These are phyloP conservation scores for Apiospora marii DNA, from an alignment of 2,329 filamentous ascomycete genomes.

Conservation along the genomic window DNA sequence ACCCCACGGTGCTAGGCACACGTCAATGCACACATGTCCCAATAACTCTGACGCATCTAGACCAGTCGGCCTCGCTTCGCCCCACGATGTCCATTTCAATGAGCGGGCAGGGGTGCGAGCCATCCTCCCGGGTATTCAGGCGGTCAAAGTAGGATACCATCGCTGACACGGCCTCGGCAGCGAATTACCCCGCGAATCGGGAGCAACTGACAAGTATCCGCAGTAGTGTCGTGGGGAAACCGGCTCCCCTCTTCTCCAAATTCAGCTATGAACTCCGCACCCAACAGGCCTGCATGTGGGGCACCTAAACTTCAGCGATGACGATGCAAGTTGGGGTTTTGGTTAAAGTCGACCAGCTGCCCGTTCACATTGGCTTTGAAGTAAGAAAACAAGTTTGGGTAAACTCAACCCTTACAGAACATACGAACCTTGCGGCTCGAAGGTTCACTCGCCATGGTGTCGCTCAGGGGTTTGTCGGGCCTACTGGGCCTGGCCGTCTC, in stretches of 20 bases:
- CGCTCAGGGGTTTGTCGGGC: constrained; percentile 18
- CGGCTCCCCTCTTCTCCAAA: constrained; percentile 21
- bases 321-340: neutral
- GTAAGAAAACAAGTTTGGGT: too few relatives aligned
- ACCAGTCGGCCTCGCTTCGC: neutral
- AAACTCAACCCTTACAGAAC: neutral
- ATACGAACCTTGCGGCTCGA: neutral
- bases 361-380: neutral
- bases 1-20: too few relatives aligned
- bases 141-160: neutral
- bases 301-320: neutral
- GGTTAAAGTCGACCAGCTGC: neutral
- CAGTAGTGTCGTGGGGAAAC: neutral
- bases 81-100: neutral
- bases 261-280: constrained; percentile 24
- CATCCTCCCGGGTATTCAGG: neutral
- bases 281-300: neutral
- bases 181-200: constrained; percentile 32
- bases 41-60: neutral
- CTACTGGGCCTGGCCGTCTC: constrained; percentile 26
- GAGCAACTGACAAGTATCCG: neutral
- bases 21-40: too few relatives aligned
- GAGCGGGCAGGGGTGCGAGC: neutral
- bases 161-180: constrained; percentile 23
- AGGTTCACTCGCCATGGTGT: constrained; percentile 16